Percentiles rank a stretch among this genome's conserved stretches.
These are phyloP conservation scores for Myxozyma mucilagina DNA, from an alignment of 805 yeast genomes.

Conservation along the genomic window DNA sequence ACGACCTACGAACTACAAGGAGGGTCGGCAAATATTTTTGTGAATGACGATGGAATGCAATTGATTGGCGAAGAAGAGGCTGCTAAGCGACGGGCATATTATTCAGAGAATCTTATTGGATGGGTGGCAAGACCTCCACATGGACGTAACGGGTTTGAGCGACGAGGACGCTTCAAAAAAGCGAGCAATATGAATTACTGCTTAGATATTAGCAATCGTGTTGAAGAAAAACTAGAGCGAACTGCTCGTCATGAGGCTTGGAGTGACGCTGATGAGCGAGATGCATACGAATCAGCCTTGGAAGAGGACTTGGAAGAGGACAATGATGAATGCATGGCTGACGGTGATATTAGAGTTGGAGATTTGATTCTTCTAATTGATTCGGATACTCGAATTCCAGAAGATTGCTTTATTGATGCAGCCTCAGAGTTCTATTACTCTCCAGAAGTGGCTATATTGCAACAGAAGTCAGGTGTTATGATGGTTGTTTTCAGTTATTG, in stretches of 20 bases:
- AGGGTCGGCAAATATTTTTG: constrained; percentile 24
- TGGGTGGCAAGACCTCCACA: constrained; percentile 29
- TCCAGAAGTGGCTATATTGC: constrained; percentile 26
- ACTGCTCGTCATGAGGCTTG: constrained; percentile 23
- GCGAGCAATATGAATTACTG: constrained; percentile 30
- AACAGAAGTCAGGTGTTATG: constrained; percentile 25
- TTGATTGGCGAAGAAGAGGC: constrained; percentile 20
- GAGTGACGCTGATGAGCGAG: constrained; percentile 19
- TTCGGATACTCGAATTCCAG: constrained; percentile 29
- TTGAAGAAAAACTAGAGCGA: constrained; percentile 18
- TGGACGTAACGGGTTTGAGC: constrained; percentile 24
- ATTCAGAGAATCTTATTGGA: constrained; percentile 24
- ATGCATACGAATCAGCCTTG: constrained; percentile 17
- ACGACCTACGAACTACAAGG: constrained; percentile 29
- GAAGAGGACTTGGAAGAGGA: constrained; percentile 13
- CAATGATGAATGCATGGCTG: constrained; percentile 17
- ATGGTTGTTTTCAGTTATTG: constrained; percentile 25
- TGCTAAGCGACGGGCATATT: constrained; percentile 12
- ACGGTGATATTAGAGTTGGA: constrained; percentile 28
- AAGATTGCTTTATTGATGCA: constrained; percentile 28
- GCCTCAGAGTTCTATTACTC: constrained; percentile 26
- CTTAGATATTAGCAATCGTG: constrained; percentile 20
- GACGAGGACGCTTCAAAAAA: constrained; percentile 26
- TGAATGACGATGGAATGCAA: constrained; percentile 30
- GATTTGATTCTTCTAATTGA: constrained; percentile 24